Evolutionary conservation across 2,329 filamentous ascomycete species (phyloP).

Genomic region (Phoma sp.): DNA sequence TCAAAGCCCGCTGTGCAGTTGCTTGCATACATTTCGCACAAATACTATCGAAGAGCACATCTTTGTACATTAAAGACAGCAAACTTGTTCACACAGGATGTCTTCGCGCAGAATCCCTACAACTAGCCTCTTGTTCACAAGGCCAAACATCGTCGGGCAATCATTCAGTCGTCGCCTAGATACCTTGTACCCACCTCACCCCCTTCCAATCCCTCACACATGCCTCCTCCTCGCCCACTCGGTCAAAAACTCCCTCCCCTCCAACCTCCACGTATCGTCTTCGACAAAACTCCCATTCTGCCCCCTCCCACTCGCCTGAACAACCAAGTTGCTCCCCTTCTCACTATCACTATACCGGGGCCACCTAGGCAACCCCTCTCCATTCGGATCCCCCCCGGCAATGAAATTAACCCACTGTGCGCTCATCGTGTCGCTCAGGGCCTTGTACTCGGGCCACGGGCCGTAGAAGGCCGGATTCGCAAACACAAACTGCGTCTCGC

Average conservation of each 20-base stretch:
- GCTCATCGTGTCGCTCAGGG: conserved; percentile 54
- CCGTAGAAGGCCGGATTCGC: conserved; percentile 49
- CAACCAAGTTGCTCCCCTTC: conserved; percentile 53
- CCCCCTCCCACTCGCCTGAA: conserved; percentile 52
- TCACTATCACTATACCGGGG: conserved; percentile 48
- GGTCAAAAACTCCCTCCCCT: conserved; percentile 50
- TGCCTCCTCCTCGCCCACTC: conserved; percentile 48
- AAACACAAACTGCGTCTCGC: conserved; percentile 57
- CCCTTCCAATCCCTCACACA: conserved; percentile 30
- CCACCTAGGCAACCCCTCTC: conserved; percentile 45
- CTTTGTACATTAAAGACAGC: background rate
- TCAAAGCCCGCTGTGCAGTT: background rate
- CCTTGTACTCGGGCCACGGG: conserved; percentile 49
- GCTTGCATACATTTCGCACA: background rate
- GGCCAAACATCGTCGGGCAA: background rate
- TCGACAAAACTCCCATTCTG: conserved; percentile 51
- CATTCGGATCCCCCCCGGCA: conserved; percentile 48
- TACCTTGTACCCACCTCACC: background rate
- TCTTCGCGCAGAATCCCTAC: background rate
- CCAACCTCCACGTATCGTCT: conserved; percentile 53
- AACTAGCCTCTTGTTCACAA: background rate
- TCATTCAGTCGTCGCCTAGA: background rate
- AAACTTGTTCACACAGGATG: background rate
- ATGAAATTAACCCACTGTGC: conserved; percentile 56
- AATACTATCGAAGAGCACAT: background rate